Conservation (phyloP, 108 stramenopile genomes). For the Cyclostephanos invisitatus region DNA sequence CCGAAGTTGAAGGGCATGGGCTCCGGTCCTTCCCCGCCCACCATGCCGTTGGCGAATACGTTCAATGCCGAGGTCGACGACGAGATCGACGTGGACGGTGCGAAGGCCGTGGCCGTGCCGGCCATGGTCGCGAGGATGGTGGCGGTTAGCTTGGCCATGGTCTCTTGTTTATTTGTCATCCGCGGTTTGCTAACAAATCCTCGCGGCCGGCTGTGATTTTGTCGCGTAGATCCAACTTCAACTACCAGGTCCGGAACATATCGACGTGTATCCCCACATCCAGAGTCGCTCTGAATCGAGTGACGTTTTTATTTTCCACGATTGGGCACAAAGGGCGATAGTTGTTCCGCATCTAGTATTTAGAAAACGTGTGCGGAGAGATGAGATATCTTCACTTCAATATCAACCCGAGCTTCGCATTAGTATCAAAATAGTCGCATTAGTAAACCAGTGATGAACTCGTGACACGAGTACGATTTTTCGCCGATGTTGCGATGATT, state of each 20-base stretch:
- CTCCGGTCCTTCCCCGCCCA: conserved; percentile 64
- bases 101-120: conserved; percentile 53
- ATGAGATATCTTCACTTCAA: background rate
- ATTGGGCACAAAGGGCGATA: background rate
- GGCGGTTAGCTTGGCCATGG: conserved; percentile 35
- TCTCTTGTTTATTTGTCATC: too few relatives aligned
- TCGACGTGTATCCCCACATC: too few relatives aligned
- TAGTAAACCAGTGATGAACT: too few relatives aligned
- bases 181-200: too few relatives aligned
- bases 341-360: background rate
- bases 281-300: too few relatives aligned
- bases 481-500: too few relatives aligned
- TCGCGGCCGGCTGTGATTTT: background rate
- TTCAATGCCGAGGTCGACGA: conserved; percentile 29
- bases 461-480: too few relatives aligned
- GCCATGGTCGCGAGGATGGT: conserved; percentile 38
- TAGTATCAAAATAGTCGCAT: background rate
- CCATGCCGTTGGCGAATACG: conserved; percentile 58
- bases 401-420: background rate
- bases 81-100: conserved; percentile 30
- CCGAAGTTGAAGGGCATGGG: conserved; percentile 57
- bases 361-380: background rate
- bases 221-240: background rate
- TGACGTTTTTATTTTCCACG: too few relatives aligned
- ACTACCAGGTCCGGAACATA: background rate